phyloP scores from a whole-genome alignment of 768 basidiomycete genomes.

The Suillus cothurnatus region DNA sequence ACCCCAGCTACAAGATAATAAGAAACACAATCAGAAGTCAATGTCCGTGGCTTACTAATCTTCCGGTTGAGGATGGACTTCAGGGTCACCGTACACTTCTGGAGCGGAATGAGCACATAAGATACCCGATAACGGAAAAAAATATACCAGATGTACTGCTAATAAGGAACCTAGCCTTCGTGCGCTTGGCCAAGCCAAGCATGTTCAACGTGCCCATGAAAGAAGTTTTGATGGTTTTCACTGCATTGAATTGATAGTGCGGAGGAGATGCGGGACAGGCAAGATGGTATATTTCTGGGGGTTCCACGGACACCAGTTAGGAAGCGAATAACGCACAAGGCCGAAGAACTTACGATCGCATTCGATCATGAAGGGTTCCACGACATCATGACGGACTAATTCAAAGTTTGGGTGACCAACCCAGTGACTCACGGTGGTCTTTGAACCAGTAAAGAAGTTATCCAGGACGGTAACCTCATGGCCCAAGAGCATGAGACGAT shows the following conservation, averaged over 20 bases:
- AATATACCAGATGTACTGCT: slow-evolving; percentile 86
- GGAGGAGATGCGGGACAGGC: slow-evolving; percentile 98
- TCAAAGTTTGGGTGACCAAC: slow-evolving; percentile 99
- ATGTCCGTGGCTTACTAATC: slow-evolving; percentile 72
- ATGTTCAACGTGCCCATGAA: slow-evolving; percentile 99
- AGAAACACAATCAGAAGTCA: slow-evolving; percentile 15
- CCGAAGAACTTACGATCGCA: slow-evolving; percentile 80
- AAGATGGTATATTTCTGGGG: slow-evolving; percentile 92
- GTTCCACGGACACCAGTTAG: background rate
- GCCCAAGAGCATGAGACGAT: slow-evolving; percentile 95
- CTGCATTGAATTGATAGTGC: slow-evolving; percentile 96
- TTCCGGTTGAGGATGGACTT: slow-evolving; percentile 95
- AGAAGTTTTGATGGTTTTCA: slow-evolving; percentile 98
- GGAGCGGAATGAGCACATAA: slow-evolving; percentile 10
- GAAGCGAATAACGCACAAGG: slow-evolving; percentile 3
- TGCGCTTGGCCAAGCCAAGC: slow-evolving; percentile 97
- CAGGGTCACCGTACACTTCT: slow-evolving; percentile 99
- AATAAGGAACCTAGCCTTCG: slow-evolving; percentile 96
- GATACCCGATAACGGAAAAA: background rate
- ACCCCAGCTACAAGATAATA: slow-evolving; percentile 70
- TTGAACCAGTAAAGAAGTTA: slow-evolving; percentile 98
- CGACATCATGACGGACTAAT: slow-evolving; percentile 95
- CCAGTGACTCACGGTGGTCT: slow-evolving; percentile 96
- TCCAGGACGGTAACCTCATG: slow-evolving; percentile 97
- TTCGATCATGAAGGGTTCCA: slow-evolving; percentile 98